phyloP scores from a whole-genome alignment of 129 eudicot species.

The Helianthus annuus region DNA sequence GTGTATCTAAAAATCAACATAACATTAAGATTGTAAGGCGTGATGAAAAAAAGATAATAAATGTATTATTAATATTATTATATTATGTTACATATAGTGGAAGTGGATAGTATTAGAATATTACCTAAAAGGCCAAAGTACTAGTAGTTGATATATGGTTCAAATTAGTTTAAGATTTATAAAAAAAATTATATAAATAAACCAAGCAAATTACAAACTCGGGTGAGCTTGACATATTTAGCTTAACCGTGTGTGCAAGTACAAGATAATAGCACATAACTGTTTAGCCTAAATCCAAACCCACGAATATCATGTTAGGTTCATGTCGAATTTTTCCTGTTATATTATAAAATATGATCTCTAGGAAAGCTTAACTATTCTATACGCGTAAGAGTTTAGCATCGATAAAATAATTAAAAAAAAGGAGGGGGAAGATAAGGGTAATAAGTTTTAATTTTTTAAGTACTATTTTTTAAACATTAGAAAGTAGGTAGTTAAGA shows the following conservation, averaged over 20 bases:
- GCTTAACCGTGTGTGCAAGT: neutral
- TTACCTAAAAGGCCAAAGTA: no score
- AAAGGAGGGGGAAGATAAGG: neutral
- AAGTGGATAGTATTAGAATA: no score
- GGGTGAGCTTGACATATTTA: neutral
- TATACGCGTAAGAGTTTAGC: neutral
- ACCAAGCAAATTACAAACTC: neutral
- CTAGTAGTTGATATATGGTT: no score
- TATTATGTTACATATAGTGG: no score
- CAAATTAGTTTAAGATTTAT: neutral
- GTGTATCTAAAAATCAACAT: no score
- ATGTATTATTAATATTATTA: no score
- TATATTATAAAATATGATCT: no score
- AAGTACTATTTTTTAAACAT: neutral
- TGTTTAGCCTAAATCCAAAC: neutral
- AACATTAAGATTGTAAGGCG: no score
- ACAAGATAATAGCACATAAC: neutral
- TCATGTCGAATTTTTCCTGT: no score
- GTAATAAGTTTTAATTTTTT: neutral
- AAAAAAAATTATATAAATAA: neutral
- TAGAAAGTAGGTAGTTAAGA: slow-evolving; percentile 26
- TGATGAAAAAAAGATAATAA: no score
- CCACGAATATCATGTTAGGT: no score
- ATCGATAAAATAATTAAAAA: neutral
- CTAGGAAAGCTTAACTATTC: neutral